phyloP scores from a whole-genome alignment of 345 rosid genomes.

The Citrus mangshanensis region DNA sequence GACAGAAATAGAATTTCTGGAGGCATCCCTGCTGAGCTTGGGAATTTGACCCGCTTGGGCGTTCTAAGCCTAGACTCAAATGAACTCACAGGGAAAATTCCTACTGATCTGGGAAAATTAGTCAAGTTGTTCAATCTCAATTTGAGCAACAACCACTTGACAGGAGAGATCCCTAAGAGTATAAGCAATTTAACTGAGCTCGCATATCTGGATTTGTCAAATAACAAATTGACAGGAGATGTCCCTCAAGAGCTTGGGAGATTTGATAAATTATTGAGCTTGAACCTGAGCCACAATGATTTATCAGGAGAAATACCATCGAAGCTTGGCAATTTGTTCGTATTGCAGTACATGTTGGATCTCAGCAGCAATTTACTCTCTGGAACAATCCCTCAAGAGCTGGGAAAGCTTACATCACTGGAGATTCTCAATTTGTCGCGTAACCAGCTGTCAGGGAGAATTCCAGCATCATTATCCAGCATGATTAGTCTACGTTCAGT shows the following conservation, averaged over 20 bases:
- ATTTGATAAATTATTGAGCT: constrained; percentile 33
- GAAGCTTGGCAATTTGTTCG: constrained; percentile 38
- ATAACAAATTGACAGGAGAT: constrained; percentile 37
- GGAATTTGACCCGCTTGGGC: constrained; percentile 36
- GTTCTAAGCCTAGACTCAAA: constrained; percentile 43
- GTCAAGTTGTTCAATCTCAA: constrained; percentile 35
- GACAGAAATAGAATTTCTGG: constrained; percentile 56
- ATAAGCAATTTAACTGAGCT: constrained; percentile 35
- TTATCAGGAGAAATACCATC: constrained; percentile 48
- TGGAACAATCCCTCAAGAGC: constrained; percentile 43
- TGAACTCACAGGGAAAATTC: constrained; percentile 47
- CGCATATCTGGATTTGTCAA: constrained; percentile 42
- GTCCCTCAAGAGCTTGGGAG: constrained; percentile 41
- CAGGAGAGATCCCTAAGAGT: constrained; percentile 37
- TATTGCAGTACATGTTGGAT: constrained; percentile 42
- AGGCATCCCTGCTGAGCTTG: constrained; percentile 50
- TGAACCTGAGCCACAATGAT: constrained; percentile 57
- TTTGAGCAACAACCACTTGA: constrained; percentile 51
- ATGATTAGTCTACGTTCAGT: constrained; percentile 41
- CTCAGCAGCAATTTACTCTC: constrained; percentile 68
- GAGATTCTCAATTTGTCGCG: constrained; percentile 55
- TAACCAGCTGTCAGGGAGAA: constrained; percentile 50
- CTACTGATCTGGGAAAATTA: constrained; percentile 45
- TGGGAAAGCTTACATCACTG: constrained; percentile 36
- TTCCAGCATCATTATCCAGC: constrained; percentile 43